Percentiles rank a stretch among this genome's conserved stretches.
Conservation (phyloP, 2,329 filamentous ascomycete species). For the Fusarium ramigenum region DNA sequence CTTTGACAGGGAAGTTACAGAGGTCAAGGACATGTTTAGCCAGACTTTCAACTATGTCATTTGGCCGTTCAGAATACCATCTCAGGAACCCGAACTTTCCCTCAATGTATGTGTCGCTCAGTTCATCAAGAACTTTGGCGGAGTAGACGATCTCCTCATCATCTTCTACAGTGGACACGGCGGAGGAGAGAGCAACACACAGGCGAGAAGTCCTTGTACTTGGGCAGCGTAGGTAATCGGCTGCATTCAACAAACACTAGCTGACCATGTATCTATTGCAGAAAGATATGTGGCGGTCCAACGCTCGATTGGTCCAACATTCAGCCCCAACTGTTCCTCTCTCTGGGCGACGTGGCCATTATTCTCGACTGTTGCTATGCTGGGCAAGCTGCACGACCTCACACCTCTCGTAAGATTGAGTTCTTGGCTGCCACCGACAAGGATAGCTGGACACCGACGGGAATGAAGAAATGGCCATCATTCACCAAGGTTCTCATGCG, state of each 20-base stretch:
- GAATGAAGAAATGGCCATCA: background rate
- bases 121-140: background rate
- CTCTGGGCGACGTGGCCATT: background rate
- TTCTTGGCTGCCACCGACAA: background rate
- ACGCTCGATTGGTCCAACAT: background rate
- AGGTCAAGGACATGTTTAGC: background rate
- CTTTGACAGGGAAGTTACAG: background rate
- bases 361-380: background rate
- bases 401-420: background rate
- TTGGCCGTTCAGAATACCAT: background rate
- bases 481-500: background rate
- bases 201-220: background rate
- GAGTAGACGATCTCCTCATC: background rate
- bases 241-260: background rate
- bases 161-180: background rate
- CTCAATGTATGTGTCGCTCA: background rate
- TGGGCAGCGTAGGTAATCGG: background rate
- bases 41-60: background rate
- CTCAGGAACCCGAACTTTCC: background rate
- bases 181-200: background rate
- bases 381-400: background rate
- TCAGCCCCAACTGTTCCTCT: background rate
- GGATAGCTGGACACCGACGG: background rate
- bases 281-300: background rate
- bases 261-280: background rate